Evolutionary conservation across 352 stramenopile species (phyloP).

Genomic region (Elongisporangium anandrum): DNA sequence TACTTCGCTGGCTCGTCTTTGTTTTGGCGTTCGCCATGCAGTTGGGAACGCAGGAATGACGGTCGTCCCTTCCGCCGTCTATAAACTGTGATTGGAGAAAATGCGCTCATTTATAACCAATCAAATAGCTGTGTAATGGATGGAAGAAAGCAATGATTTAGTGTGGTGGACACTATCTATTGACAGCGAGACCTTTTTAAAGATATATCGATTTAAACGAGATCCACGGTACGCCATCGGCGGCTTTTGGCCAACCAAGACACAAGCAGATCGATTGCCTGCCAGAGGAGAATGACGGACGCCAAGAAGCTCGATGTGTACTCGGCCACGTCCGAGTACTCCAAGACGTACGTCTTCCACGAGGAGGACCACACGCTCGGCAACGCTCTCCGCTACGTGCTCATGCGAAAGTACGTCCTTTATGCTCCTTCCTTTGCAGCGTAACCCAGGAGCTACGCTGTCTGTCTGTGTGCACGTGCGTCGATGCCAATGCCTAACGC

Average conservation of each 20-base stretch:
- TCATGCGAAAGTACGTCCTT: slow-evolving; percentile 85
- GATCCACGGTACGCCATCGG: background rate
- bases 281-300: slow-evolving; percentile 13
- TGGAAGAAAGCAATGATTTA: background rate
- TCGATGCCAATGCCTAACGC: background rate
- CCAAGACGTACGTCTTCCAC: slow-evolving; percentile 87
- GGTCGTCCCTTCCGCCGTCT: background rate
- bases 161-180: background rate
- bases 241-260: slow-evolving; percentile 2
- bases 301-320: slow-evolving; percentile 82
- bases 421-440: slow-evolving; percentile 1
- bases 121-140: too few relatives aligned
- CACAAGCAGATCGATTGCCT: slow-evolving; percentile 2
- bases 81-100: background rate
- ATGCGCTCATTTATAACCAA: too few relatives aligned
- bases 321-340: slow-evolving; percentile 71
- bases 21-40: background rate
- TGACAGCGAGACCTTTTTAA: background rate
- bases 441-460: background rate
- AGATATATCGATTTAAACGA: background rate
- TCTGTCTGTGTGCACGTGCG: background rate
- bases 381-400: slow-evolving; percentile 89
- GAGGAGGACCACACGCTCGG: slow-evolving; percentile 90
- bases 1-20: background rate
- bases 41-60: background rate